Evolutionary conservation across 2,329 filamentous ascomycete species (phyloP).

Genomic region (Ophiosphaerella korrae): DNA sequence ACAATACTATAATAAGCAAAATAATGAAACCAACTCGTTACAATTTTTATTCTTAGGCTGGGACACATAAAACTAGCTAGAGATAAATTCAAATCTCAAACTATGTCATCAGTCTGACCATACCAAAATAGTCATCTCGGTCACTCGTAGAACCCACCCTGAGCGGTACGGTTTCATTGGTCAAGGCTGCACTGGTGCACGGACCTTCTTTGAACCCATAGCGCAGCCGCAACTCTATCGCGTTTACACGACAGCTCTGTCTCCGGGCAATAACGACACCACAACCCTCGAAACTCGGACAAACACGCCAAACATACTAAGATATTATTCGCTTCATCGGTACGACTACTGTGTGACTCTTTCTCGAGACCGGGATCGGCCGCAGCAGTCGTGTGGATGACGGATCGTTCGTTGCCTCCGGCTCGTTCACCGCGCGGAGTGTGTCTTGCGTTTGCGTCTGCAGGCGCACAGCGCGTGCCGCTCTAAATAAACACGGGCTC

Average conservation of each 20-base stretch:
- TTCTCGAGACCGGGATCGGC: background rate
- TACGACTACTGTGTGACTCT: too few species aligned
- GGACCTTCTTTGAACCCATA: background rate
- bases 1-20: too few species aligned
- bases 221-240: constrained; percentile 9
- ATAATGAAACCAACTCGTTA: too few species aligned
- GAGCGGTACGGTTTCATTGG: background rate
- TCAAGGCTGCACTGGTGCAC: background rate
- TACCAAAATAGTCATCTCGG: too few species aligned
- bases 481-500: background rate
- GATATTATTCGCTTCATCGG: background rate
- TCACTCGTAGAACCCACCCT: too few species aligned
- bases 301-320: background rate
- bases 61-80: too few species aligned
- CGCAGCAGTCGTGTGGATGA: constrained; percentile 26
- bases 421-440: constrained; percentile 20
- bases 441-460: constrained; percentile 12
- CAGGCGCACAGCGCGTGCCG: constrained; percentile 3
- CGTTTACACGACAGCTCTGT: constrained; percentile 12
- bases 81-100: too few species aligned
- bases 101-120: too few species aligned
- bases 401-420: constrained; percentile 20
- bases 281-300: background rate
- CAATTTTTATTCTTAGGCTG: too few species aligned
- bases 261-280: constrained; percentile 15